A percentile compares a stretch with the other conserved stretches of the same genome.
Evolutionary conservation across 2,329 filamentous ascomycete species (phyloP).

Genomic region (Thielaviopsis populi): DNA sequence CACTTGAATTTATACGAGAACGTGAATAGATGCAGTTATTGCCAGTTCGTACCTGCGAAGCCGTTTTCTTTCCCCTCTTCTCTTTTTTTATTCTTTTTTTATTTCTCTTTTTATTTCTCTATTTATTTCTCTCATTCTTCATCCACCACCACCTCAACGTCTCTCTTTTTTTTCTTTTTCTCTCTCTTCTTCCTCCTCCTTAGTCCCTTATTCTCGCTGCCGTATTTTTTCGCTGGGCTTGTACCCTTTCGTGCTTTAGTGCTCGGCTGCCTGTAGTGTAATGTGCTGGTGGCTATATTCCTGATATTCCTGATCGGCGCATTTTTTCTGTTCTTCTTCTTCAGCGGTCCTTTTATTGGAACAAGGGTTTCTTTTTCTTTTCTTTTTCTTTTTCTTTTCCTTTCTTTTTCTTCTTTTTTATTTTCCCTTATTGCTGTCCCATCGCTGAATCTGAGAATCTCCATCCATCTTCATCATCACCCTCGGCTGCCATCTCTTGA

Average conservation of each 20-base stretch:
- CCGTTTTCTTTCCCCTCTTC: background rate
- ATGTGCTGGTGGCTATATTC: background rate
- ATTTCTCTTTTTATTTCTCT: background rate
- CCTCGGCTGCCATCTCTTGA: background rate
- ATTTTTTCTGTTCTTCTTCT: background rate
- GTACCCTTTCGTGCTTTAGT: background rate
- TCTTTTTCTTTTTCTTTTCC: background rate
- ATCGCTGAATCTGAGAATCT: background rate
- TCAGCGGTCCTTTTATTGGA: background rate
- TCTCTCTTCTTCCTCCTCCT: constrained; percentile 17
- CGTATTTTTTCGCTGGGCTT: background rate
- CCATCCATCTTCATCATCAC: background rate
- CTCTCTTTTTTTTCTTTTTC: constrained; percentile 13
- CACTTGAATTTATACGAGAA: no score
- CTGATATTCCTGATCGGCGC: background rate
- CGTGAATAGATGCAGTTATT: background rate
- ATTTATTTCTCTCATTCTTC: constrained; percentile 10
- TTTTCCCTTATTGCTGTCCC: background rate
- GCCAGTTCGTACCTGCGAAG: background rate
- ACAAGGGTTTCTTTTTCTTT: background rate
- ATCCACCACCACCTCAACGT: constrained; percentile 3
- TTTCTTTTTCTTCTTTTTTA: background rate
- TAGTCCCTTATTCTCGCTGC: background rate
- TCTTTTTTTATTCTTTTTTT: background rate
- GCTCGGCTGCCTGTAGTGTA: background rate